Percentiles rank a stretch among this genome's conserved stretches.
These are phyloP conservation scores for Herpetomonas samuelpessoai DNA, from an alignment of 208 protist genomes.

Conservation along the genomic window DNA sequence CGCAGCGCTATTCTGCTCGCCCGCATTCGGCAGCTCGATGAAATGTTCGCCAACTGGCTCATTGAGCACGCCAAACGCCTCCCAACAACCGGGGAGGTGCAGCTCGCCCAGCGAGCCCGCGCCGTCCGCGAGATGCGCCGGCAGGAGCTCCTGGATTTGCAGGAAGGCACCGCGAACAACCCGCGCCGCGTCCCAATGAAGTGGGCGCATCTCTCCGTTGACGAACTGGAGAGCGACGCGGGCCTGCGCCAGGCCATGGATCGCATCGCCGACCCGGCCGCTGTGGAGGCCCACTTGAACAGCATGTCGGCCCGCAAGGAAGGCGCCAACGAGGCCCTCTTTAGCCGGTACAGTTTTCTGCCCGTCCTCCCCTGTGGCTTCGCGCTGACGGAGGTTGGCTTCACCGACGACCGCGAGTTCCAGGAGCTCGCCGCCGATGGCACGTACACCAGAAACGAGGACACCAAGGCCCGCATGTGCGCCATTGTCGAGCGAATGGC, in stretches of 20 bases:
- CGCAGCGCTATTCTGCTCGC: constrained; percentile 5
- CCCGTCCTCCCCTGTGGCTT: constrained; percentile 44
- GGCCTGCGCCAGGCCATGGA: constrained; percentile 34
- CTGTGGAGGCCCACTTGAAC: constrained; percentile 25
- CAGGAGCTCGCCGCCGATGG: constrained; percentile 20
- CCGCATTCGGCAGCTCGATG: constrained; percentile 13
- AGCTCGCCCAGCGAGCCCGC: constrained; percentile 2
- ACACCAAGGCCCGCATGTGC: constrained; percentile 35
- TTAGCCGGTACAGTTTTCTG: constrained; percentile 55
- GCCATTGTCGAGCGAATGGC: constrained; percentile 43
- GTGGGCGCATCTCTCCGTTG: constrained; percentile 52
- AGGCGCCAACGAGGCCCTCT: constrained; percentile 58
- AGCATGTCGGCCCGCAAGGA: constrained; percentile 59
- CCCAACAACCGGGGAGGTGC: constrained; percentile 1
- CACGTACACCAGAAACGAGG: constrained; percentile 20
- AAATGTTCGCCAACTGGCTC: constrained; percentile 5
- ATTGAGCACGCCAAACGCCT: neutral
- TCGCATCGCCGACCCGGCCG: constrained; percentile 7
- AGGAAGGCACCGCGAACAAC: constrained; percentile 26
- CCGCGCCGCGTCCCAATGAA: constrained; percentile 54
- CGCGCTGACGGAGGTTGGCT: constrained; percentile 51
- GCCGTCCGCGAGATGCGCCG: constrained; percentile 11
- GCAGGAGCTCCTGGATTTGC: constrained; percentile 7
- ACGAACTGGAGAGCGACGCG: constrained; percentile 45
- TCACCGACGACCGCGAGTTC: constrained; percentile 40